Base-by-base conservation (phyloP, 2,329 filamentous ascomycete species). In the Penicillium polonicum region DNA sequence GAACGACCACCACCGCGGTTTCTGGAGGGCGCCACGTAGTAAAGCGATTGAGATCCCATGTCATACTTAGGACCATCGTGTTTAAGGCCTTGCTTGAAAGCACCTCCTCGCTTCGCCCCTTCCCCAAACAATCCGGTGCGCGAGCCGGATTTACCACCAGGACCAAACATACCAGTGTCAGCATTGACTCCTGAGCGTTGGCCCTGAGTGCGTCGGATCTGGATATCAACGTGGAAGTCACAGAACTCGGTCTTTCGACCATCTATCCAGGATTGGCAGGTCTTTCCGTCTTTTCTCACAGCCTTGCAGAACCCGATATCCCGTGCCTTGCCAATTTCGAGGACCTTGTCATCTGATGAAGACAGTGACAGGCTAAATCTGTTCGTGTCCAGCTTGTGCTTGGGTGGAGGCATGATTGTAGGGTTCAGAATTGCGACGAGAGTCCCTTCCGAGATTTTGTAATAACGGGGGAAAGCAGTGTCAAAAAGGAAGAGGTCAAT, bases 351-450 rank as follows among this genome's bases (percentile, higher is more conserved):
- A 35, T 89, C 89, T 36, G 90, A 91, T 46, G 89, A 93, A 59
- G 89, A 90, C 62, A 99, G 84, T 15, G 91, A 89, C 5, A 99
- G 80, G 49, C 88, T 91, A 76, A 97, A 99, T 33, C 86, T 85
- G 27, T 92, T 92, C 0, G 89, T 93, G 61, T 92, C 90, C 17
- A 85, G 81, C 59, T 86, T 87, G 21, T 87, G 85, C 1, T 85
- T 85, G 0, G 89, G 89, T 0, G 93, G 93, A 3, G 93, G 91
- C 86, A 99, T 90, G 65, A 97, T 88, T 19, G 82, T 86, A 1
- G 94, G 94, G 70, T 99, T 99, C 31, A 99, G 81, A 27, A 99
- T 90, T 5, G 93, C 94, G 55, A 99, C 81, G 1, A 97, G 83
- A 0, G 92, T 97, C n/a, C 94, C 94, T 2, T 91, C 85, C 0